phyloP scores from a whole-genome alignment of 768 basidiomycete genomes.

The Lyophyllum semitale region DNA sequence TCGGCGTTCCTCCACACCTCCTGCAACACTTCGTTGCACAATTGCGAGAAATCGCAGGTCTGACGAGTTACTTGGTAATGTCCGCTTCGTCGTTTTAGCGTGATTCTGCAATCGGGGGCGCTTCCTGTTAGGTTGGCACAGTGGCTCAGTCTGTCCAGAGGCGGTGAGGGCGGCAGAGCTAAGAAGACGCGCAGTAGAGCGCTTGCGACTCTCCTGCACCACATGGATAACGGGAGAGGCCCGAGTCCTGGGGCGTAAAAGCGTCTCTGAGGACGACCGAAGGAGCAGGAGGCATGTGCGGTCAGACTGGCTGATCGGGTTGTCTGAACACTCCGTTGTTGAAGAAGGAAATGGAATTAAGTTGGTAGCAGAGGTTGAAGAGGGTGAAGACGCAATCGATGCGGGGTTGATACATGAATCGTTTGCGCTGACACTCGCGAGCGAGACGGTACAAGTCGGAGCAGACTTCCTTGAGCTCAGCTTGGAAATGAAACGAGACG shows the following conservation, averaged over 20 bases:
- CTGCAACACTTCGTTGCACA: constrained; percentile 20
- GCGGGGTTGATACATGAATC: constrained; percentile 6
- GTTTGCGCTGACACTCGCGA: constrained; percentile 17
- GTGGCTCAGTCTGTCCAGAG: constrained; percentile 3
- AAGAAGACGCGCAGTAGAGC: constrained; percentile 11
- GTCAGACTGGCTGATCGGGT: constrained; percentile 20
- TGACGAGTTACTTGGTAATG: constrained; percentile 7
- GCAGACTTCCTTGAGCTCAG: constrained; percentile 21
- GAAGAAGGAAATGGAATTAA: constrained; percentile 22
- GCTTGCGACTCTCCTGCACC: constrained; percentile 15
- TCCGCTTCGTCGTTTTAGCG: constrained; percentile 5
- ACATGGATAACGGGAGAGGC: not conserved
- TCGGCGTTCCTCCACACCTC: constrained; percentile 14
- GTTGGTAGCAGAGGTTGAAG: constrained; percentile 9
- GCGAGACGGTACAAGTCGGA: constrained; percentile 23
- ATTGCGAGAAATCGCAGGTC: constrained; percentile 19
- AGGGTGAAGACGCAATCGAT: constrained; percentile 6
- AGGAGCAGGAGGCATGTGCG: constrained; percentile 17
- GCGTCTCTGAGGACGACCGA: constrained; percentile 10
- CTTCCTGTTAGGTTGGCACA: constrained; percentile 20
- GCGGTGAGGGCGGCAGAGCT: not conserved
- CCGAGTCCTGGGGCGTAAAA: constrained; percentile 8
- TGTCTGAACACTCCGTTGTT: constrained; percentile 5
- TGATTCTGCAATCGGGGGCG: constrained; percentile 19
- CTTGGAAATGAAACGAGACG: constrained; percentile 13